Evolutionary conservation across 2,329 filamentous ascomycete species (phyloP), one percentile per base, ranked within the genome.

Genomic region (Arthrobotrys conoides): DNA sequence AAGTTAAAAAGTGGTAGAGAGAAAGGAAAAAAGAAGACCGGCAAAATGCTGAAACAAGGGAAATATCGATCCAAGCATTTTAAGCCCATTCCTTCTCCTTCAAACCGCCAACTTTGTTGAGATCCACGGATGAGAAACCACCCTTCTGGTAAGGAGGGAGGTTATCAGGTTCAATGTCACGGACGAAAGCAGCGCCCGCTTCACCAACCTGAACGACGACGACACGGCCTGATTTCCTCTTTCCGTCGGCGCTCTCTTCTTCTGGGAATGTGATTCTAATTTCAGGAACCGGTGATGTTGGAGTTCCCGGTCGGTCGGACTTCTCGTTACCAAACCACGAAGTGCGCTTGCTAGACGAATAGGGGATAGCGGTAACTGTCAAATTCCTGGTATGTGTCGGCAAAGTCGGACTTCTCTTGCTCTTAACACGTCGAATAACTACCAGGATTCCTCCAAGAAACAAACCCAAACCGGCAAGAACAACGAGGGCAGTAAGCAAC

Each of bases 211-310:
- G 90, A 71, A 99, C 95, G 41, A 98, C 90, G 22, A 99, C 92
- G 65, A 98, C 94, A 36, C 94, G 91, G 38, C 95, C 95, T 81
- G 91, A 93, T 86, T 92, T 92, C 82, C 89, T 88, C 85, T 91
- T 93, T 82, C 95, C 95, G 69, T 89, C 87, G 81, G 93, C 92
- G 83, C 97, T 94, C 82, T 96, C 91, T 87, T 98, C 96, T 82
- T 96, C 93, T 16, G 96, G 96, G 87, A 99, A 98, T 41, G 96
- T 98, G 85, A 99, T 97, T 85, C 94, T 93, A 83, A 99, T 99
- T 86, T 98, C 93, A 20, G 96, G 96, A 30, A 98, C 81, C n/a
- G 92, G 91, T 55, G 91, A 93, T 82, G 91, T 87, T 22, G 94
- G 92, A 16, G 93, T 82, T 41, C 80, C 80, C 20, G 76, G 80